A percentile compares a stretch with the other conserved stretches of the same genome.
Evolutionary conservation across 805 yeast species (phyloP).

Genomic region (Zygosaccharomyces gambellarensis): DNA sequence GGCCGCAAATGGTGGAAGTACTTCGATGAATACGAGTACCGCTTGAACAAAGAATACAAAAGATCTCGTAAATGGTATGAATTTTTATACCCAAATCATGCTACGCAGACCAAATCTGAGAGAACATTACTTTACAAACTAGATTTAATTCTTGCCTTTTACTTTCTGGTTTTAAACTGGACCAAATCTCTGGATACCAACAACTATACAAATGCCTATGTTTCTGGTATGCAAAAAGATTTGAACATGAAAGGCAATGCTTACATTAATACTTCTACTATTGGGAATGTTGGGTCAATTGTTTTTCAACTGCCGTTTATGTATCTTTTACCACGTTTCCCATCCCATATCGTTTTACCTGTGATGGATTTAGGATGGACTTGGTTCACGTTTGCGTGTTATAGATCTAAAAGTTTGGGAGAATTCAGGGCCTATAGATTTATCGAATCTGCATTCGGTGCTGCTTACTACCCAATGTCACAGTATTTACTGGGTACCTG

Average conservation of each 20-base stretch:
- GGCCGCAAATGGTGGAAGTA: slow-evolving; percentile 43
- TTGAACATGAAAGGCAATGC: slow-evolving; percentile 59
- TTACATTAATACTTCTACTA: slow-evolving; percentile 53
- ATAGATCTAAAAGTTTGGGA: slow-evolving; percentile 43
- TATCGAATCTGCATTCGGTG: slow-evolving; percentile 64
- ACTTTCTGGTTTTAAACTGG: slow-evolving; percentile 60
- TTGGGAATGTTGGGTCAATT: slow-evolving; percentile 57
- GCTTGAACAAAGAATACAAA: slow-evolving; percentile 35
- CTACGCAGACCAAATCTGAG: slow-evolving; percentile 40
- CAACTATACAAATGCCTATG: slow-evolving; percentile 62
- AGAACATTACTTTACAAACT: slow-evolving; percentile 46
- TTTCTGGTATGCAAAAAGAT: slow-evolving; percentile 57
- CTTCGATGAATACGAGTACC: slow-evolving; percentile 50
- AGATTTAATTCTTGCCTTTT: slow-evolving; percentile 51
- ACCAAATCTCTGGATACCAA: slow-evolving; percentile 59
- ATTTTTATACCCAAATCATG: slow-evolving; percentile 34
- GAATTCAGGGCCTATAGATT: slow-evolving; percentile 61
- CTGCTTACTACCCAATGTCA: slow-evolving; percentile 60
- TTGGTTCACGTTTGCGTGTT: slow-evolving; percentile 54
- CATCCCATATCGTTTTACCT: slow-evolving; percentile 47
- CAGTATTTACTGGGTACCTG: slow-evolving; percentile 58
- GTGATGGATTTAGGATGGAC: slow-evolving; percentile 65
- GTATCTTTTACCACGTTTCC: slow-evolving; percentile 52
- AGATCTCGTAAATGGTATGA: slow-evolving; percentile 33
- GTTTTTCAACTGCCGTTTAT: slow-evolving; percentile 64